A percentile compares a stretch with the other conserved stretches of the same genome.
Conservation (phyloP, 164 flowering plant species). For the Macadamia integrifolia region DNA sequence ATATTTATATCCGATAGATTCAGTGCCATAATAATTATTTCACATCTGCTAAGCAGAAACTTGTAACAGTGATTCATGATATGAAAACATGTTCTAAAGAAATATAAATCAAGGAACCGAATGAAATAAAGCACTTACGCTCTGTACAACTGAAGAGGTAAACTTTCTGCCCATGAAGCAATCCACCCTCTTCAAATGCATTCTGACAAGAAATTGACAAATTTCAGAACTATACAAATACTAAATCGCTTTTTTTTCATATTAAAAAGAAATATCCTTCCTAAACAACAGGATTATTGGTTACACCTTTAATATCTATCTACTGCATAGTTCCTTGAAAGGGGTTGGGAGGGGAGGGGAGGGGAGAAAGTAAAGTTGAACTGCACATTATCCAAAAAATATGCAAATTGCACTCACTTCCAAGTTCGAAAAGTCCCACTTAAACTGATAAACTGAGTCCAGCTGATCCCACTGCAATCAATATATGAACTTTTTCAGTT, state of each 20-base stretch:
- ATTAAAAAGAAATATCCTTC: not conserved
- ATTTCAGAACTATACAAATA: not conserved
- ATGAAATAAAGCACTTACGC: slow-evolving; percentile 47
- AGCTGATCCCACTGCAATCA: slow-evolving; percentile 84
- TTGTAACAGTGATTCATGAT: too few relatives aligned
- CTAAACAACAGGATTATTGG: not conserved
- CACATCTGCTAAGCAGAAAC: too few relatives aligned
- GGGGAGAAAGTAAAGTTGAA: not conserved
- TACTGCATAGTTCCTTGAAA: not conserved
- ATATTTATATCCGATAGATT: not conserved
- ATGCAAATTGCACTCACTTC: slow-evolving; percentile 53
- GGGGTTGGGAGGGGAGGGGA: too few relatives aligned
- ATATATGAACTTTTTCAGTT: slow-evolving; percentile 1
- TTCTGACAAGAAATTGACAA: slow-evolving; percentile 36
- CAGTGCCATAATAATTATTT: not conserved
- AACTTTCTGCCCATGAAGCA: slow-evolving; percentile 65
- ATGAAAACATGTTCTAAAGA: not conserved
- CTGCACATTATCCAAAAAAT: not conserved
- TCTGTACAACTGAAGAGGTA: slow-evolving; percentile 89
- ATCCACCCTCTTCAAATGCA: slow-evolving; percentile 92
- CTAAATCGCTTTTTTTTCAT: not conserved
- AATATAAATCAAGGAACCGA: not conserved
- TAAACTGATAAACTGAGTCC: slow-evolving; percentile 65
- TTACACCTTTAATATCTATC: not conserved
- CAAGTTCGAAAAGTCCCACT: slow-evolving; percentile 83